Evolutionary conservation across 208 protist genomes (phyloP), one percentile per base, ranked within the genome.

Genomic region (Angomonas deanei): DNA sequence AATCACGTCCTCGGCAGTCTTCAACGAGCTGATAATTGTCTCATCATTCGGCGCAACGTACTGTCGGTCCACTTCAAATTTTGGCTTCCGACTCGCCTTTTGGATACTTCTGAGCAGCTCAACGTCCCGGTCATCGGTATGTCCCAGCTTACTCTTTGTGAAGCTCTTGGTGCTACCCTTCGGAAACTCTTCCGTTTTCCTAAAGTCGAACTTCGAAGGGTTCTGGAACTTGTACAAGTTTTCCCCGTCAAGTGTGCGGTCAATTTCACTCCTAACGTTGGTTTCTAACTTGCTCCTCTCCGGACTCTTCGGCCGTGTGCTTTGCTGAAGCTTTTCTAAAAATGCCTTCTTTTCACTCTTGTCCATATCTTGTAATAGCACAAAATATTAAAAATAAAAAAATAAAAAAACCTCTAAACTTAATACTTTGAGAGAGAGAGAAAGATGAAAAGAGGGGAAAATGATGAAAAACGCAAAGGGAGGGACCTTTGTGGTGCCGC

Each of bases 1-100:
- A 57, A 98, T 85, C 30, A 84, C 92, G 53, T 98, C 94, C 61
- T 97, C 92, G 31, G 81, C 93, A 15, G 86, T 97, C 32, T 90
- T 76, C 32, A 97, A 72, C 11, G 64, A 65, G n/a, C 67, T 63
- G 39, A 97, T 84, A 36, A 92, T 62, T 0, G 48, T 67, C 64
- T 86, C 81, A 62, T 97, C 93, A 50, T 97, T 78, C 13, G 93
- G 93, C 17, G 93, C 93, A 0, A 91, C 88, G 24, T 49, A 55
- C 49, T 79, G 69, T 11, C 76, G 64, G 27, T 70, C 58, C 28
- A 60, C 66, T n/a, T 66, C 71, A 30, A 77, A 75, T 27, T 65
- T 75, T 26, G 89, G 84, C 28, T 78, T 78, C 4, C 81, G 70
- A 32, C 78, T 82, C 5, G 89, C 84, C 49, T 79, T 82, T 61